A percentile compares a stretch with the other conserved stretches of the same genome.
Evolutionary conservation across 306 rosid genomes (phyloP).

Genomic region (Acacia acuminata): DNA sequence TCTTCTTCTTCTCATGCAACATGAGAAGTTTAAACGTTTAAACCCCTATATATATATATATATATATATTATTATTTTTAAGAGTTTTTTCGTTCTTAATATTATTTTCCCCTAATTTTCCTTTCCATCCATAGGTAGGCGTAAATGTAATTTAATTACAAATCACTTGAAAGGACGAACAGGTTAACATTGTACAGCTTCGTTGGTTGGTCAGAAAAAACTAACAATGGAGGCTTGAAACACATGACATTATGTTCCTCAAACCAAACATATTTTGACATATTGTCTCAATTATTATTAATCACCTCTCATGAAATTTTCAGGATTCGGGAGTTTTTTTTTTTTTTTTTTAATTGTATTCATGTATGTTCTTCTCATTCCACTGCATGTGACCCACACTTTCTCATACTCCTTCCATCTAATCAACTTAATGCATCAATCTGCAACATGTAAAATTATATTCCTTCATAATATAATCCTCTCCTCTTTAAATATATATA

Average conservation of each 20-base stretch:
- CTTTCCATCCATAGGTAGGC: too few species aligned
- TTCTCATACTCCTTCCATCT: background rate
- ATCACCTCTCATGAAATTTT: background rate
- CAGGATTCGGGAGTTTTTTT: background rate
- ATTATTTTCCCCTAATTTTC: too few species aligned
- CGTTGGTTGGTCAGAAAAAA: background rate
- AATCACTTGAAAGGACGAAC: background rate
- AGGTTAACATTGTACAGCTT: background rate
- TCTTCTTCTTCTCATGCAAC: too few species aligned
- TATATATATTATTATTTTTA: too few species aligned
- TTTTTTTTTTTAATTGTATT: background rate
- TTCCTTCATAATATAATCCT: background rate
- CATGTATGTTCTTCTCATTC: conserved; percentile 26
- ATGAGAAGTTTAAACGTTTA: too few species aligned
- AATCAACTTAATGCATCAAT: background rate
- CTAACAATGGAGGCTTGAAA: background rate
- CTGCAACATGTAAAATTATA: background rate
- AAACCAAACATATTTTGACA: conserved; percentile 20
- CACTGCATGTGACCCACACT: conserved; percentile 3
- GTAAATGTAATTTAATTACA: background rate
- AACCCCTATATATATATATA: too few species aligned
- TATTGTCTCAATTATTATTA: background rate
- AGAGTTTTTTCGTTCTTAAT: too few species aligned
- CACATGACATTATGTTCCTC: conserved; percentile 20
- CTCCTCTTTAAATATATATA: too few species aligned